Evolutionary conservation across 805 yeast genomes (phyloP).

Genomic region (Hanseniaspora thailandica): DNA sequence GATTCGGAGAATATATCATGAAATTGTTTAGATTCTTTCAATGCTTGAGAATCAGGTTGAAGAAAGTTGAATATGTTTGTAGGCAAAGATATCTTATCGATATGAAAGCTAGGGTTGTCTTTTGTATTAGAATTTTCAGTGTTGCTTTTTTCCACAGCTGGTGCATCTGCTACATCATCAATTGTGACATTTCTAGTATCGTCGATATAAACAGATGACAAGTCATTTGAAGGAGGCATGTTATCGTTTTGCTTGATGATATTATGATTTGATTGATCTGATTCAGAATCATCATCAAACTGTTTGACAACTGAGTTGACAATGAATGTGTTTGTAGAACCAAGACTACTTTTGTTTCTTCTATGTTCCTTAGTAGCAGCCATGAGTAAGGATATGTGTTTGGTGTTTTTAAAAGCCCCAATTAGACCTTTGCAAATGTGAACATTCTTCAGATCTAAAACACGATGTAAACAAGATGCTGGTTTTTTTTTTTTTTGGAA

Average conservation of each 20-base stretch:
- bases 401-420: neutral
- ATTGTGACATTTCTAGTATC: neutral
- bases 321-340: constrained; percentile 6
- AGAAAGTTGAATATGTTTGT: constrained; percentile 16
- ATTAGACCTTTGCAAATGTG: neutral
- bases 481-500: neutral
- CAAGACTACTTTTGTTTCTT: constrained; percentile 12
- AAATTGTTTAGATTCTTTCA: constrained; percentile 31
- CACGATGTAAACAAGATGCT: neutral
- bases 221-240: neutral
- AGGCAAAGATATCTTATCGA: constrained; percentile 15
- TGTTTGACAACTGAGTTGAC: constrained; percentile 14
- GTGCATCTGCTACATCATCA: neutral
- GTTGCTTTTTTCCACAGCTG: neutral
- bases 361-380: neutral
- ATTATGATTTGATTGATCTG: neutral
- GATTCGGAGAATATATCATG: constrained; percentile 38
- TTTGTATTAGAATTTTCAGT: neutral
- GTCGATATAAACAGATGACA: neutral
- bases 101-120: constrained; percentile 15
- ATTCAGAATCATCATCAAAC: neutral
- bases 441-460: neutral
- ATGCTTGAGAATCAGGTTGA: constrained; percentile 16
- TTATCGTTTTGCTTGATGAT: neutral
- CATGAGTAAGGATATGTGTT: neutral